Base-by-base conservation (phyloP, 371 early-diverging fungal species). In the Mucor lusitanicus region DNA sequence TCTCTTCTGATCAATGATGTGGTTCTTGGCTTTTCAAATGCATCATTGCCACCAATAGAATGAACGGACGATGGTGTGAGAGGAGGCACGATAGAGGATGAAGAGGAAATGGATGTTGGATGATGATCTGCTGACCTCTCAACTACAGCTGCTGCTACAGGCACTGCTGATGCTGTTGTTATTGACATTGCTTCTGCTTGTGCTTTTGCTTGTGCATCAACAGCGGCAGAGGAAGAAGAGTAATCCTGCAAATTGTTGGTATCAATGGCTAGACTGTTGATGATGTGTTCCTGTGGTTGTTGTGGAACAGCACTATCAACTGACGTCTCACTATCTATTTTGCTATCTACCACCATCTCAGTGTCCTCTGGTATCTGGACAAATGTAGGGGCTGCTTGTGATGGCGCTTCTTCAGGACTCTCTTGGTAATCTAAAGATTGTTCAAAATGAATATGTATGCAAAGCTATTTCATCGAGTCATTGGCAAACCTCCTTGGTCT, bases 1-100 rank as follows among this genome's bases (percentile, higher is more conserved):
- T 73, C 74, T 63, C 74, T 59, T 30, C 70, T 54, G 48, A 73
- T 39, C n/a, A 73, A 54, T 19, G 72, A 72, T n/a, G 68, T 65
- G 0, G 64, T 64, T 50, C 35, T 72, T 28, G 57, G 57, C 23
- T 15, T 25, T 44, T 68, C 46, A 12, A 44, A 25, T 25, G 25
- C 21, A 8, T 40, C 46, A 12, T 12, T 39, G 7, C 11, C 12
- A 17, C 42, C 28, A 40, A 15, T 21, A 15, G 42, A 46, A 27
- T 8, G 6, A 9, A 39, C 27, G 11, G 61, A 50, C 7, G 46
- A 21, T 27, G 68, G 68, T 27, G 68, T 67, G 9, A 40, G 33
- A 32, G 68, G 68, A 35, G 68, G 44, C 17, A 67, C 17, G 23
- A 61, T 54, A 27, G 69, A 68, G 3, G 69, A 67, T 8, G 67